Percentiles rank a stretch among this genome's conserved stretches.
These are phyloP conservation scores for Stagonosporopsis cucurbitacearum DNA, from an alignment of 2,329 filamentous ascomycete genomes.

Conservation along the genomic window DNA sequence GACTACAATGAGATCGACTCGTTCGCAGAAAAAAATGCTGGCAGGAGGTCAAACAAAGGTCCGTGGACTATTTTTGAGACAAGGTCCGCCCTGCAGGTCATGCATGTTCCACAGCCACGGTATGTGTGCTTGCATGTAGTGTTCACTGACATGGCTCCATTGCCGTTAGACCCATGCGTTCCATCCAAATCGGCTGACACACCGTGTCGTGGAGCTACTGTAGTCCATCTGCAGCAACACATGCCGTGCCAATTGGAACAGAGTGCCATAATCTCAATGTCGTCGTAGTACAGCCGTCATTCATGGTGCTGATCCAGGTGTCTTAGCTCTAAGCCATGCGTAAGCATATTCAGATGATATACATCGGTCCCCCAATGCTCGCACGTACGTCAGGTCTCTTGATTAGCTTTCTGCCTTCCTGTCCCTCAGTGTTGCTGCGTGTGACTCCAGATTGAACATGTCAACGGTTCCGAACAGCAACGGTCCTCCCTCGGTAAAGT, in stretches of 20 bases:
- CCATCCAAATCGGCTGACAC: slow-evolving; percentile 11
- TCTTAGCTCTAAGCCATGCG: slow-evolving; percentile 15
- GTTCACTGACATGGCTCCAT: slow-evolving; percentile 1
- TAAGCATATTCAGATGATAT: slow-evolving; percentile 14
- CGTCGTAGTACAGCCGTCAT: slow-evolving; percentile 16
- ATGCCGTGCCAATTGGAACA: slow-evolving; percentile 13
- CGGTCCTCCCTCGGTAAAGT: slow-evolving; percentile 20
- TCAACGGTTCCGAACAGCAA: slow-evolving; percentile 18
- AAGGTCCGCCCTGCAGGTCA: slow-evolving; percentile 3
- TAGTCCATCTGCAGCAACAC: slow-evolving; percentile 9
- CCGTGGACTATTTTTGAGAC: not conserved
- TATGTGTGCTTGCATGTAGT: slow-evolving; percentile 11
- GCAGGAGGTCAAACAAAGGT: not conserved
- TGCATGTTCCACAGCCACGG: slow-evolving; percentile 7
- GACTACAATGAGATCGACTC: not conserved
- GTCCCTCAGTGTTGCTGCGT: not conserved
- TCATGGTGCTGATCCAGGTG: slow-evolving; percentile 9
- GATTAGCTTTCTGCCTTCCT: not conserved
- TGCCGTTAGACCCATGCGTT: slow-evolving; percentile 8
- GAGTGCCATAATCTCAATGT: not conserved
- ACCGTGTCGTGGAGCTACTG: slow-evolving; percentile 7
- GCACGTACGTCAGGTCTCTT: slow-evolving; percentile 6
- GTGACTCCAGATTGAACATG: slow-evolving; percentile 17
- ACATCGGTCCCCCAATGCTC: slow-evolving; percentile 8
- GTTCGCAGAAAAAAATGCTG: not conserved